Conservation (phyloP, 371 early-diverging fungal species). For the Syncephalastrum sp. region DNA sequence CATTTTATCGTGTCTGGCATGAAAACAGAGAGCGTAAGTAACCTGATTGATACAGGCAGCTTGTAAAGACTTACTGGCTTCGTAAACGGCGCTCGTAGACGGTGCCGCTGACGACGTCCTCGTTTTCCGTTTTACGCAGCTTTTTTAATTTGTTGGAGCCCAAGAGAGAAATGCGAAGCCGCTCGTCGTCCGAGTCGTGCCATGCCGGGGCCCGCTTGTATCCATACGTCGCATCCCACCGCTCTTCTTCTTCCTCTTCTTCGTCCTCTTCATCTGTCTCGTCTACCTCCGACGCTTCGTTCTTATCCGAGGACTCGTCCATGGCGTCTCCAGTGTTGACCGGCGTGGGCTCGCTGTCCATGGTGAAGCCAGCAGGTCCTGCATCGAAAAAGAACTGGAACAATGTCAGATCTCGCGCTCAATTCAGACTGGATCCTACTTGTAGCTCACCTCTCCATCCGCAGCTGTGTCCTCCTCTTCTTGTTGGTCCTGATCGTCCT, state of each 20-base stretch:
- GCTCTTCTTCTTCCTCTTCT: slow-evolving; percentile 21
- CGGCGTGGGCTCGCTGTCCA: slow-evolving; percentile 21
- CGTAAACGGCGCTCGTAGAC: slow-evolving; percentile 86
- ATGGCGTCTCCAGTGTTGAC: slow-evolving; percentile 19
- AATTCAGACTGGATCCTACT: neutral
- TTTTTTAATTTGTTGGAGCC: slow-evolving; percentile 69
- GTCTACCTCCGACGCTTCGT: slow-evolving; percentile 11
- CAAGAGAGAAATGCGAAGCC: slow-evolving; percentile 65
- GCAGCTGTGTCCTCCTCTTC: slow-evolving; percentile 36
- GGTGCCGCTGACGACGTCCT: slow-evolving; percentile 67
- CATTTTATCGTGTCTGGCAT: slow-evolving; percentile 49
- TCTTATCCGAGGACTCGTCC: slow-evolving; percentile 19
- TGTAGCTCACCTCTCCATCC: slow-evolving; percentile 13
- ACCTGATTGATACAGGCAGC: neutral
- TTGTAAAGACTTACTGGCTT: slow-evolving; percentile 58
- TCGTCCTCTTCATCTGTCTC: slow-evolving; percentile 28
- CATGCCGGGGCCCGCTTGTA: slow-evolving; percentile 61
- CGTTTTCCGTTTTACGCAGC: slow-evolving; percentile 71
- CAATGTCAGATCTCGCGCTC: neutral
- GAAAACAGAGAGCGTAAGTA: neutral
- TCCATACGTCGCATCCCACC: slow-evolving; percentile 10
- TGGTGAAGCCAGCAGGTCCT: slow-evolving; percentile 29
- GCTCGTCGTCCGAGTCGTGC: slow-evolving; percentile 75
- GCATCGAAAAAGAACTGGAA: slow-evolving; percentile 41
- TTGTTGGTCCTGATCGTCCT: slow-evolving; percentile 41